phyloP scores from a whole-genome alignment of 139 green algal species.

The Chlamydomonas sp. region DNA sequence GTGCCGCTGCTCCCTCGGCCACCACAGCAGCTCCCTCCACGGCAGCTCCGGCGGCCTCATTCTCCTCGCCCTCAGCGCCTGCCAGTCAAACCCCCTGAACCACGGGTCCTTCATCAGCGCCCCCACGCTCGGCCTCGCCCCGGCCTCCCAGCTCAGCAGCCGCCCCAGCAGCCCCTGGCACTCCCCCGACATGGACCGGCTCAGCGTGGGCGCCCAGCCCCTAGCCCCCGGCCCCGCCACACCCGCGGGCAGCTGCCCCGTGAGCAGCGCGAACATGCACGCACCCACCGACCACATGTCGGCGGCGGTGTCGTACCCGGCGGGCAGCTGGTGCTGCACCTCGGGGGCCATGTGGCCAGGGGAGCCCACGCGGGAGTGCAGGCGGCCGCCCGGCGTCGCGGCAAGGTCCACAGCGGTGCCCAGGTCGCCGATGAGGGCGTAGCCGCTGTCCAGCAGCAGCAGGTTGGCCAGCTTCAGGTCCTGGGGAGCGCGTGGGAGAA shows the following conservation, averaged over 20 bases:
- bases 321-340: slow-evolving; percentile 1
- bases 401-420: slow-evolving; percentile 32
- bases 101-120: slow-evolving; percentile 18
- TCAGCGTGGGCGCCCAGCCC: slow-evolving; percentile 6
- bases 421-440: slow-evolving; percentile 33
- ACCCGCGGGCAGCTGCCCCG: slow-evolving; percentile 26
- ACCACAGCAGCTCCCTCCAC: slow-evolving; percentile 36
- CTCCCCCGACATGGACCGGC: slow-evolving; percentile 3
- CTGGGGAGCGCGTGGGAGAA: not conserved
- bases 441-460: slow-evolving; percentile 59
- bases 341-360: slow-evolving; percentile 34
- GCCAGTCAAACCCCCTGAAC: slow-evolving; percentile 34
- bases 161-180: not conserved
- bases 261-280: slow-evolving; percentile 26
- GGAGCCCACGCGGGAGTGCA: slow-evolving; percentile 1
- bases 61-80: not conserved
- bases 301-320: slow-evolving; percentile 19
- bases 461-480: slow-evolving; percentile 79
- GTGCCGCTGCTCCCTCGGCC: slow-evolving; percentile 16
- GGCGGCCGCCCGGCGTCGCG: not conserved
- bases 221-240: slow-evolving; percentile 1
- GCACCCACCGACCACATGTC: slow-evolving; percentile 43
- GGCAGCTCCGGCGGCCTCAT: slow-evolving; percentile 23
- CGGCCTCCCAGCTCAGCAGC: slow-evolving; percentile 18
- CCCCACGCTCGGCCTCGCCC: not conserved